Percentiles rank a stretch among this genome's conserved stretches.
These are phyloP conservation scores for Colletotrichum eleusines DNA, from an alignment of 2,329 filamentous ascomycete species.

Conservation along the genomic window DNA sequence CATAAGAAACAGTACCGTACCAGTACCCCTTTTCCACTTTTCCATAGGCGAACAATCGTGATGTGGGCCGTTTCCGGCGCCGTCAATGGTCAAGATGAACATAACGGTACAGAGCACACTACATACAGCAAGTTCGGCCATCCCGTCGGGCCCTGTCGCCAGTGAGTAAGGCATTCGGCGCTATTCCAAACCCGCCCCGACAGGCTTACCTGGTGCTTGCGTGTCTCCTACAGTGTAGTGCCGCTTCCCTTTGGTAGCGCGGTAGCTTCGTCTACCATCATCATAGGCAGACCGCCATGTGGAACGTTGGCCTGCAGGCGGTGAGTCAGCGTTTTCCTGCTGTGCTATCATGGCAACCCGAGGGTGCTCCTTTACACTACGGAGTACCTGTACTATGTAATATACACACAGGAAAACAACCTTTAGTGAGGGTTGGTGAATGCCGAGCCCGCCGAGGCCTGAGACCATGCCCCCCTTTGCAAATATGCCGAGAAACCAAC, in stretches of 20 bases:
- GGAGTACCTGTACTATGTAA: too few relatives aligned
- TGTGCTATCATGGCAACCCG: slow-evolving; percentile 5
- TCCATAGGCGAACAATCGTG: not conserved
- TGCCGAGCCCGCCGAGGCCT: too few relatives aligned
- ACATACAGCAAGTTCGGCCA: slow-evolving; percentile 25
- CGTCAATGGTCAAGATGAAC: slow-evolving; percentile 32
- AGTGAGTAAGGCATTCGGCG: slow-evolving; percentile 39
- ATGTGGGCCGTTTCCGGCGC: slow-evolving; percentile 28
- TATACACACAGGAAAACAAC: too few relatives aligned
- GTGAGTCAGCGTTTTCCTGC: slow-evolving; percentile 15
- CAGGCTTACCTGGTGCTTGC: not conserved
- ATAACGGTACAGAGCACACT: not conserved
- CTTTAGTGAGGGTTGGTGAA: not conserved
- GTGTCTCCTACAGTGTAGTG: not conserved
- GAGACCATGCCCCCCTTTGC: not conserved
- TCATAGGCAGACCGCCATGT: not conserved
- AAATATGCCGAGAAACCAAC: slow-evolving; percentile 13
- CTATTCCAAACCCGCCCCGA: slow-evolving; percentile 33
- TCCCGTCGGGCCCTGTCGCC: slow-evolving; percentile 25
- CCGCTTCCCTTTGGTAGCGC: not conserved
- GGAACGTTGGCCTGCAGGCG: slow-evolving; percentile 2
- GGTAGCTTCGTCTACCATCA: not conserved
- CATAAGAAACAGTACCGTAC: slow-evolving; percentile 21
- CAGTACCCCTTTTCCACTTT: slow-evolving; percentile 31
- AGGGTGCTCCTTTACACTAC: not conserved